These are phyloP conservation scores for Chalciporus piperatoides DNA, from an alignment of 1,284 basidiomycete genomes.

Conservation along the genomic window DNA sequence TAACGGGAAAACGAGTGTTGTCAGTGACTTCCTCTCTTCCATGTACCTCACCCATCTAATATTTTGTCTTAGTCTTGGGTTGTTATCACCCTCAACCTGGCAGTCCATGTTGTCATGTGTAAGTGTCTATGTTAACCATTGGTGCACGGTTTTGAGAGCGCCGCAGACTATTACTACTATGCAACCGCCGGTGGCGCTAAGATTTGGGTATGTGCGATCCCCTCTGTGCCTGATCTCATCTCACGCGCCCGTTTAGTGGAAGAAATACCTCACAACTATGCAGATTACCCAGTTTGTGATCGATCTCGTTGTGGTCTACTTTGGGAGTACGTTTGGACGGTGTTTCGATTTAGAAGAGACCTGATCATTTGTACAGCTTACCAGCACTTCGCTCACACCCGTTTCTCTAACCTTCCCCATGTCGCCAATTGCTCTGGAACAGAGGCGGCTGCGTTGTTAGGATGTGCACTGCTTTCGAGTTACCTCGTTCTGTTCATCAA, in stretches of 20 bases:
- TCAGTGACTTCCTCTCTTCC: slow-evolving; percentile 37
- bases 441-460: slow-evolving; percentile 85
- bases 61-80: slow-evolving; percentile 81
- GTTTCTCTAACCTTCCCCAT: slow-evolving; percentile 62
- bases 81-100: slow-evolving; percentile 89
- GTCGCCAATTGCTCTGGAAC: slow-evolving; percentile 85
- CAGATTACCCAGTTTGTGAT: slow-evolving; percentile 96
- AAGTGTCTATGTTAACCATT: slow-evolving; percentile 33
- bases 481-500: slow-evolving; percentile 93
- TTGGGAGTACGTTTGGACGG: slow-evolving; percentile 71
- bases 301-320: slow-evolving; percentile 87
- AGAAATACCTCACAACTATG: slow-evolving; percentile 92
- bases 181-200: slow-evolving; percentile 92
- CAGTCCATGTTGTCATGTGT: slow-evolving; percentile 99
- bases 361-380: slow-evolving; percentile 57
- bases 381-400: slow-evolving; percentile 72
- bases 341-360: slow-evolving; percentile 1
- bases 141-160: slow-evolving; percentile 4
- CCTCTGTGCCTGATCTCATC: background rate
- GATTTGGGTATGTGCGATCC: slow-evolving; percentile 78
- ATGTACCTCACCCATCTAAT: slow-evolving; percentile 7
- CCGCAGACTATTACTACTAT: slow-evolving; percentile 92
- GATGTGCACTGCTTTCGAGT: slow-evolving; percentile 82
- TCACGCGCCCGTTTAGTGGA: slow-evolving; percentile 62
- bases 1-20: slow-evolving; percentile 88